Evolutionary conservation across 805 yeast genomes (phyloP).

Genomic region (Jamesozyma piceae): DNA sequence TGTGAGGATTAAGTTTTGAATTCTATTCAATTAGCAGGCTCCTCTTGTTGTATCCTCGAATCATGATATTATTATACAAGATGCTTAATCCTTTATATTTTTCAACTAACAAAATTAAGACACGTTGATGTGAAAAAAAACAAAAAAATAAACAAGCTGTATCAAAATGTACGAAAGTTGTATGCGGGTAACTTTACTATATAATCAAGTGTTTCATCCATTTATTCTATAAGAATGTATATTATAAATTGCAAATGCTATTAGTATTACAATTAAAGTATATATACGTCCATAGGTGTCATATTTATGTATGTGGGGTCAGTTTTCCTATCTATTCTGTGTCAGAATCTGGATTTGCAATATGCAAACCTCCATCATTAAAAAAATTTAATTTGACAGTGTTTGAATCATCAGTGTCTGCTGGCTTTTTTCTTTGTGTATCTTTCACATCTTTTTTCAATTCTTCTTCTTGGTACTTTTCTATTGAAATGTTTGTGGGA

Average conservation of each 20-base stretch:
- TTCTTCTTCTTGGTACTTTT: slow-evolving; percentile 10
- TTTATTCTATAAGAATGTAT: no score
- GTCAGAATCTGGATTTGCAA: slow-evolving; percentile 27
- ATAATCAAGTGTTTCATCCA: no score
- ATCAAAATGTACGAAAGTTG: not conserved
- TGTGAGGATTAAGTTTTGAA: not conserved
- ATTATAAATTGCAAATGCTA: not conserved
- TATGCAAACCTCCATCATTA: slow-evolving; percentile 16
- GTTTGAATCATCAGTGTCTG: slow-evolving; percentile 5
- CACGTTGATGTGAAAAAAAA: not conserved
- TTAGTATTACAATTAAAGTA: not conserved
- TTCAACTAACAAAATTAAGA: not conserved
- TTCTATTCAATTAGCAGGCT: not conserved
- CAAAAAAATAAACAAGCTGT: not conserved
- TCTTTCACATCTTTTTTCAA: not conserved
- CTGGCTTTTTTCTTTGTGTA: slow-evolving; percentile 6
- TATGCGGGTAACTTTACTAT: slow-evolving; percentile 1
- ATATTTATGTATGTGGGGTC: no score
- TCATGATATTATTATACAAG: not conserved
- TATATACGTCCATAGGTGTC: not conserved
- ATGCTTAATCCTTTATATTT: not conserved
- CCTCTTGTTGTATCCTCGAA: not conserved
- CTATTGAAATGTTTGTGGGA: slow-evolving; percentile 16
- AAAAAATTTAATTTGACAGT: slow-evolving; percentile 7
- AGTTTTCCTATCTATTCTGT: slow-evolving; percentile 17